Base-by-base conservation (phyloP, 345 rosid genomes). In the Euphorbia peplus region DNA sequence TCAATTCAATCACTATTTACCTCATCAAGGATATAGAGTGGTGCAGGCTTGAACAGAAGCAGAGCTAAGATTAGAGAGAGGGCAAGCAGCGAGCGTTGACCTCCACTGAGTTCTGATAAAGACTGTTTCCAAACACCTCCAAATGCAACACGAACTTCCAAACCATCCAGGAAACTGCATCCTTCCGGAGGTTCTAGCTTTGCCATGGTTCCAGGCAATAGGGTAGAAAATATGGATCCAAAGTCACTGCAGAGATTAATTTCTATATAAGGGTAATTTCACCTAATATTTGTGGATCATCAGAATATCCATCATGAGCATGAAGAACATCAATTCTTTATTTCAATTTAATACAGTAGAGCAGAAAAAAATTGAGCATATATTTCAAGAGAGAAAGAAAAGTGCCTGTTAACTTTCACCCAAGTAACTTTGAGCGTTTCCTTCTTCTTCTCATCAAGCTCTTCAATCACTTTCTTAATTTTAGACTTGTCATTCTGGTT, bases 41-140 rank as follows among this genome's bases (percentile, higher is more conserved):
- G 97, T 76, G 99, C 99, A 18, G 99, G 98, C 78, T 91, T 95
- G 82, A 95, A 95, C 68, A 90, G 96, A 69, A 95, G 96, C 73
- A 95, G 77, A 59, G 99, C 99, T 78, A 95, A 82, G 74, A 93
- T 93, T 53, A 93, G 76, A 60, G 98, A 93, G 39, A 93, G 96
- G 54, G 98, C 97, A n/a, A 93, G 89, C 37, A 93, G 80, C 78
- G 97, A 90, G 63, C 98, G 78, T 75, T 93, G 98, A 42, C 98
- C 98, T 66, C 98, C 97, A 69, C 97, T 93, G 39, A 93, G 77
- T 70, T 93, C 98, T 39, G 98, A 93, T 72, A 93, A 62, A 60
- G 98, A 89, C 81, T 89, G 97, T 78, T 93, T 93, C 98, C 98
- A 93, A 53, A 93, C 96, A 70, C 90, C 59, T 47, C 98, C 98